Evolutionary conservation across 129 eudicot genomes (phyloP).

Genomic region (Pulicaria dysenterica): DNA sequence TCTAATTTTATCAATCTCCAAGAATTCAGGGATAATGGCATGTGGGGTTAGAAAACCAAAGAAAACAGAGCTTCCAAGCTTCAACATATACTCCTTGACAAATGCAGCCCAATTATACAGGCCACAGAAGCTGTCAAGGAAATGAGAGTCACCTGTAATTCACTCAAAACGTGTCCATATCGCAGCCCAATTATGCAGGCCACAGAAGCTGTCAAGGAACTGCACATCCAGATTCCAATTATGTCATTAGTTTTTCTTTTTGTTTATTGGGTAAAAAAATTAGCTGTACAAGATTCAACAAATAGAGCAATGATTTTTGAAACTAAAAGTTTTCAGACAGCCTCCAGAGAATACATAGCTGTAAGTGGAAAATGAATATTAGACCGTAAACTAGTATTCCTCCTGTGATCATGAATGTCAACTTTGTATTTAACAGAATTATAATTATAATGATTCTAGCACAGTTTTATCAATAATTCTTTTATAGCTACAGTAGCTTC

Average conservation of each 20-base stretch:
- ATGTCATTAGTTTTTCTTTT: not conserved
- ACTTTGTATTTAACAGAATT: constrained; percentile 10
- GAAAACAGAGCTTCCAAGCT: constrained; percentile 1
- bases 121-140: too few species aligned
- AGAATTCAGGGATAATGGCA: constrained; percentile 11
- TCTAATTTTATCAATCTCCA: not conserved
- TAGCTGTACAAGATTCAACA: constrained; percentile 13
- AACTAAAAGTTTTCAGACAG: not conserved
- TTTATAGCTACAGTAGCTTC: too few species aligned
- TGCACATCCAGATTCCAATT: constrained; percentile 33
- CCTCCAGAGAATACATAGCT: not conserved
- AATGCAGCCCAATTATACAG: too few species aligned
- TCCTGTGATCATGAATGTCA: not conserved
- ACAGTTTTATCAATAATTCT: not conserved
- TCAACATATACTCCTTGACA: constrained; percentile 1
- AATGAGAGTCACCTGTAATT: constrained; percentile 51
- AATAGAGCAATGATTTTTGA: not conserved
- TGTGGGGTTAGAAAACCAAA: constrained; percentile 18
- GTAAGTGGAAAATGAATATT: not conserved
- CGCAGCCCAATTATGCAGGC: constrained; percentile 77
- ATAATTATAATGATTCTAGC: not conserved
- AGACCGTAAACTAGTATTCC: constrained; percentile 15
- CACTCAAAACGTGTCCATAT: constrained; percentile 66
- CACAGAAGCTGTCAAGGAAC: constrained; percentile 68
- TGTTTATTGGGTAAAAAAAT: not conserved